A percentile compares a stretch with the other conserved stretches of the same genome.
Evolutionary conservation across 768 basidiomycete genomes (phyloP).

Genomic region (Phaeolepiota aurea): DNA sequence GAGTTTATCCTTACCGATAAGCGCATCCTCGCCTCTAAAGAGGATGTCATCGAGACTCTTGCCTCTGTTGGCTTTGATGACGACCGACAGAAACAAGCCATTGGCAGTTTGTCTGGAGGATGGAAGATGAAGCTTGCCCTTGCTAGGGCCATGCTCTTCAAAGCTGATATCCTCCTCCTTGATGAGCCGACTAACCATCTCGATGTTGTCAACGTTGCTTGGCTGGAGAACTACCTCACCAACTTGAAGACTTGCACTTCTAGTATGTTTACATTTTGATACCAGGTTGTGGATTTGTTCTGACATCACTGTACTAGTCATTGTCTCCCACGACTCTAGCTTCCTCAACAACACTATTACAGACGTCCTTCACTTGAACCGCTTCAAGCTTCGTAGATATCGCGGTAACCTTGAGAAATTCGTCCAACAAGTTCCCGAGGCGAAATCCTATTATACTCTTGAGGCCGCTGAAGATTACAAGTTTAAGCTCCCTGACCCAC

Average conservation of each 20-base stretch:
- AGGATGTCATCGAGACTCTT: conserved; percentile 74
- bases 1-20: conserved; percentile 82
- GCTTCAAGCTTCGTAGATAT: conserved; percentile 96
- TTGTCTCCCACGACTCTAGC: conserved; percentile 94
- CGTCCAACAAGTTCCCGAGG: conserved; percentile 91
- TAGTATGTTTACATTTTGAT: conserved; percentile 35
- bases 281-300: conserved; percentile 5
- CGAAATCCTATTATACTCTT: conserved; percentile 96
- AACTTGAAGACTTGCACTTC: conserved; percentile 87
- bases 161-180: conserved; percentile 92
- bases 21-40: conserved; percentile 63
- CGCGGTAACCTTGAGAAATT: conserved; percentile 93
- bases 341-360: conserved; percentile 99
- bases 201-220: conserved; percentile 95
- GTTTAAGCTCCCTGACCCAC: conserved; percentile 96
- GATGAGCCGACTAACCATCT: conserved; percentile 97
- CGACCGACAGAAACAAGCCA: conserved; percentile 77
- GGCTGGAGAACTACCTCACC: conserved; percentile 93
- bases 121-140: conserved; percentile 99
- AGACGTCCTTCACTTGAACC: conserved; percentile 94
- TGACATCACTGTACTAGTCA: too few relatives aligned
- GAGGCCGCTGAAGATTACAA: conserved; percentile 95
- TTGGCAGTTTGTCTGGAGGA: conserved; percentile 91
- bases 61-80: conserved; percentile 88
- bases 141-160: conserved; percentile 95